Evolutionary conservation across 805 yeast genomes (phyloP).

Genomic region (Barnettozyma sp.): DNA sequence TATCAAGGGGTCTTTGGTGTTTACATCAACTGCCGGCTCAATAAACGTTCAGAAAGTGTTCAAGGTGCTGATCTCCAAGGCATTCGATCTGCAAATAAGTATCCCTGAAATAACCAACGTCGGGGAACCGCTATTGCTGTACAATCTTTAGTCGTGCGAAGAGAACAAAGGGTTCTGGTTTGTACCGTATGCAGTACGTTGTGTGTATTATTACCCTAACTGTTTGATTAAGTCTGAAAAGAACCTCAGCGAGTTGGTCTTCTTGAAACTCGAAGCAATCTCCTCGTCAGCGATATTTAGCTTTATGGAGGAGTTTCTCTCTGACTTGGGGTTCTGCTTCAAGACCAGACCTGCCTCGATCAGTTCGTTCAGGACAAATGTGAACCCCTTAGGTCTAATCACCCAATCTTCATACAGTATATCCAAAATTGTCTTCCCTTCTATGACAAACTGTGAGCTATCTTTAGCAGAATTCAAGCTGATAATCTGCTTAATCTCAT

Average conservation of each 20-base stretch:
- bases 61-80: slow-evolving; percentile 83
- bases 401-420: slow-evolving; percentile 30
- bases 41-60: slow-evolving; percentile 91
- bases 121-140: slow-evolving; percentile 90
- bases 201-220: neutral
- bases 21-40: slow-evolving; percentile 87
- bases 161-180: too few relatives aligned
- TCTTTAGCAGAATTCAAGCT: slow-evolving; percentile 30
- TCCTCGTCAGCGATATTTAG: slow-evolving; percentile 70
- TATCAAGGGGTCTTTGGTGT: slow-evolving; percentile 78
- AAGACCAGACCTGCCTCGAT: slow-evolving; percentile 72
- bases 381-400: slow-evolving; percentile 53
- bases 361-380: slow-evolving; percentile 56
- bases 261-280: slow-evolving; percentile 49
- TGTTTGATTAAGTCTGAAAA: slow-evolving; percentile 12
- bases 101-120: slow-evolving; percentile 75
- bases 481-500: slow-evolving; percentile 57
- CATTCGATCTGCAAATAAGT: slow-evolving; percentile 69
- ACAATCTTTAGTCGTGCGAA: slow-evolving; percentile 29
- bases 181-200: too few relatives aligned
- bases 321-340: slow-evolving; percentile 58
- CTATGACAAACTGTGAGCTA: slow-evolving; percentile 24
- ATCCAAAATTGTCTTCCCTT: slow-evolving; percentile 28
- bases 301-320: slow-evolving; percentile 56
- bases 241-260: slow-evolving; percentile 39